Evolutionary conservation across 2,329 filamentous ascomycete genomes (phyloP), one percentile per base, ranked within the genome.

Genomic region (Penicillium sp.): DNA sequence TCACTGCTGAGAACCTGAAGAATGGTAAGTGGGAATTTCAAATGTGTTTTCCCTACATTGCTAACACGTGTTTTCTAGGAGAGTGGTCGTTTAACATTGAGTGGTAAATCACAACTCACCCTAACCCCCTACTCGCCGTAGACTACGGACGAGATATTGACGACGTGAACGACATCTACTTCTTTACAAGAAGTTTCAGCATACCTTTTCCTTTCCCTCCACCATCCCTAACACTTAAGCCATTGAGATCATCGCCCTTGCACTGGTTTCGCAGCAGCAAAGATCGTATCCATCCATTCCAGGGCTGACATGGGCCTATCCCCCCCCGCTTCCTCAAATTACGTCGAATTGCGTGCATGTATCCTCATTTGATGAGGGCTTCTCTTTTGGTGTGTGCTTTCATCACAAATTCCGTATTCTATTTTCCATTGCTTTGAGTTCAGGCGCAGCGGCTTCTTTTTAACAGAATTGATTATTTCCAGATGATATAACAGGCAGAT

Each of bases 1-100:
- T 97, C 68, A 97, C 94, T 2, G 94, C 94, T 0, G 89, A 96
- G 65, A 96, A 96, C 68, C 79, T 99, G 52, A 92, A 90, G 67
- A 87, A 90, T 72, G 89, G 93, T 94, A 82, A 75, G 84, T 36
- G 29, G 19, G 33, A 12, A 29, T 25, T 17, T 42, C 8, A 17
- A 10, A 23, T 39, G 4, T 45, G 12, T 41, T 25, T 15, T 33
- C 10, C 51, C n/a, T 23, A n/a, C 36, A 43, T 17, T 29, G 23
- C 42, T 57, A 42, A 57, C 21, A 27, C 4, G 2, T 29, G 19
- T 19, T 15, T 15, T 38, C 38, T 43, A 79, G 78, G 74, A 27
- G 75, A 75, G 66, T 80, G 78, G 78, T 67, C 70, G 43, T 80
- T 80, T 68, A 80, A 78, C 57, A 69, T 78, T 41, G 71, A 78